Conservation (phyloP, 768 basidiomycete species). For the Podaxis pistillaris region DNA sequence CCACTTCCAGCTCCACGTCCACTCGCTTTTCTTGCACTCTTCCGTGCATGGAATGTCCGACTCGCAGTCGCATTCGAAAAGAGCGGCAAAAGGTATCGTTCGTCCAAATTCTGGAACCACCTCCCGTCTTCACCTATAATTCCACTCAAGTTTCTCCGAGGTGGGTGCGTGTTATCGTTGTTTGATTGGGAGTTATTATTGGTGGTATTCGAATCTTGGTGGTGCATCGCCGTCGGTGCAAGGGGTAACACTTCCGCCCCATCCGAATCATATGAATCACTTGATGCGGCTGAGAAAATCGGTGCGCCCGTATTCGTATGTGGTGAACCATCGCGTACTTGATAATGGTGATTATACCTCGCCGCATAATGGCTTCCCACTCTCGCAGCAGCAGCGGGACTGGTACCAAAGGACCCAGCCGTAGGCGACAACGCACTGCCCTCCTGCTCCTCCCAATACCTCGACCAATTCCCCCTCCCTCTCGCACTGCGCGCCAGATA, state of each 20-base stretch:
- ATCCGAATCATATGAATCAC: conserved; percentile 78
- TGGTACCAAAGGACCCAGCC: conserved; percentile 1
- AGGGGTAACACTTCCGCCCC: conserved; percentile 75
- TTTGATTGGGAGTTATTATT: not conserved
- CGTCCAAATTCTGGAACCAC: conserved; percentile 96
- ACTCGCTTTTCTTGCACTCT: conserved; percentile 48
- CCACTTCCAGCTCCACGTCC: conserved; percentile 27
- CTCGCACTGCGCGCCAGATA: conserved; percentile 35
- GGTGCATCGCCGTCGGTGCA: conserved; percentile 47
- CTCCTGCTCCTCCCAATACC: conserved; percentile 43
- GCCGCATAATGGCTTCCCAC: conserved; percentile 60
- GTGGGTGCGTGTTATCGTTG: conserved; percentile 18
- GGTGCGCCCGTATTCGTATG: conserved; percentile 18
- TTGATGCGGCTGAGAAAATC: conserved; percentile 69
- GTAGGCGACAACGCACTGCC: conserved; percentile 33
- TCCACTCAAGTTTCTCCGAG: conserved; percentile 20
- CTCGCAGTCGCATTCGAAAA: conserved; percentile 93
- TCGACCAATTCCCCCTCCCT: conserved; percentile 36
- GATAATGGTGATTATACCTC: conserved; percentile 54
- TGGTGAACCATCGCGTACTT: not conserved
- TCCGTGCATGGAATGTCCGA: conserved; percentile 79
- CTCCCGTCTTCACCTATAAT: conserved; percentile 69
- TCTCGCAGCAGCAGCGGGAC: conserved; percentile 29
- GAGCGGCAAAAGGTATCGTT: conserved; percentile 88
- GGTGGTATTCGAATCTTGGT: conserved; percentile 13